A percentile compares a stretch with the other conserved stretches of the same genome.
phyloP scores from a whole-genome alignment of 257 asterid species.

The Petunia secreta region DNA sequence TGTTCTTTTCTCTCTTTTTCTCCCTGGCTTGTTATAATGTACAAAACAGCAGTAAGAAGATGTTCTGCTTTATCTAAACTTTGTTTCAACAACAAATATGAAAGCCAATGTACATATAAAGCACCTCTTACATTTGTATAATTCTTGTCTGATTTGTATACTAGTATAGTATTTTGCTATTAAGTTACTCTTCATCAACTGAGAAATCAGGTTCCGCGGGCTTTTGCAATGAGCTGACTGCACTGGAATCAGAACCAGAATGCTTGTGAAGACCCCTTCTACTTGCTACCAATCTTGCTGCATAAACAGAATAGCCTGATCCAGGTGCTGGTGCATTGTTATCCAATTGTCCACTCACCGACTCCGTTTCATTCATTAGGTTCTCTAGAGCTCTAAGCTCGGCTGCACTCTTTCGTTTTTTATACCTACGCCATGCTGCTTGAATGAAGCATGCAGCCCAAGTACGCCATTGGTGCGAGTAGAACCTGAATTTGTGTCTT shows the following conservation, averaged over 20 bases:
- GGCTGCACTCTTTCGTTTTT: conserved; percentile 53
- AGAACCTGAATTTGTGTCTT: conserved; percentile 87
- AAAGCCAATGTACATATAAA: conserved; percentile 26
- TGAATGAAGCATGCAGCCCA: conserved; percentile 93
- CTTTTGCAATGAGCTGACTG: conserved; percentile 64
- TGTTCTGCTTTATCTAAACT: background rate
- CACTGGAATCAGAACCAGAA: conserved; percentile 50
- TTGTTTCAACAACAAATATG: background rate
- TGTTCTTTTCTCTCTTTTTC: background rate
- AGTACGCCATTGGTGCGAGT: conserved; percentile 94
- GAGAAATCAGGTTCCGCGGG: conserved; percentile 94
- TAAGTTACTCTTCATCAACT: conserved; percentile 60
- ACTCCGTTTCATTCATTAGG: conserved; percentile 26
- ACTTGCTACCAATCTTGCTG: conserved; percentile 59
- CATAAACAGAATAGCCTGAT: conserved; percentile 46
- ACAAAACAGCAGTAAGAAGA: background rate
- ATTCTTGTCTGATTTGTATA: background rate
- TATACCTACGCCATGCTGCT: conserved; percentile 87
- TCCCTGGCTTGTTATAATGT: background rate
- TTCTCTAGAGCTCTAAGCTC: conserved; percentile 59
- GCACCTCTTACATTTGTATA: background rate
- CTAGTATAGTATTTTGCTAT: conserved; percentile 8
- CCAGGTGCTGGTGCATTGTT: conserved; percentile 34
- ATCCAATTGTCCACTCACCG: background rate
- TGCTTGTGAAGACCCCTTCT: conserved; percentile 58